phyloP scores from a whole-genome alignment of 1,284 basidiomycete genomes.

The Fomes fomentarius region DNA sequence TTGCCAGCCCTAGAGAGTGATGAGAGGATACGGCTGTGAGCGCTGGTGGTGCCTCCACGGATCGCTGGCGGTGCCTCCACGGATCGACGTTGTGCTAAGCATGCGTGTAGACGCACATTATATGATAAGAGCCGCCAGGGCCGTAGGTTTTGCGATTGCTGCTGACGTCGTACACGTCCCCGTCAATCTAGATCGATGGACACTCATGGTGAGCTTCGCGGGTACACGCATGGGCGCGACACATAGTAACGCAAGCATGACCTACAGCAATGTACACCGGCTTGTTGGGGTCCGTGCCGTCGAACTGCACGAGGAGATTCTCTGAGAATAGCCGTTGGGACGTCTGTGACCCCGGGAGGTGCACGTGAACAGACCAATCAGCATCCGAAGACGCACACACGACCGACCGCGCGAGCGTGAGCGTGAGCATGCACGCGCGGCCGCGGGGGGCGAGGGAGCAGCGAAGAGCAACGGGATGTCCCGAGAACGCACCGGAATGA shows the following conservation, averaged over 20 bases:
- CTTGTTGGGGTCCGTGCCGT: conserved; percentile 70
- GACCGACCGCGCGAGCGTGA: neutral
- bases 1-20: conserved; percentile 68
- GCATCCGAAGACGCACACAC: neutral
- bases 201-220: conserved; percentile 23
- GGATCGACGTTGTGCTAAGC: conserved; percentile 11
- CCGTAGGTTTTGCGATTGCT: conserved; percentile 82
- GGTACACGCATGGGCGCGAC: conserved; percentile 21
- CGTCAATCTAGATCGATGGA: conserved; percentile 68
- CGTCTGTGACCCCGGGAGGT: conserved; percentile 33
- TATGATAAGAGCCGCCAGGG: conserved; percentile 84
- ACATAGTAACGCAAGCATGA: conserved; percentile 25
- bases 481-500: conserved; percentile 30
- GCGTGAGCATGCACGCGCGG: neutral
- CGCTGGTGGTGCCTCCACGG: neutral
- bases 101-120: conserved; percentile 60
- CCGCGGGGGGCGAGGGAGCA: neutral
- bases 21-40: conserved; percentile 2
- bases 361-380: neutral
- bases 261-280: conserved; percentile 87
- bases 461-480: conserved; percentile 2
- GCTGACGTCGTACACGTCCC: conserved; percentile 92
- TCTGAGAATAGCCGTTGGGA: conserved; percentile 78
- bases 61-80: conserved; percentile 4
- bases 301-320: conserved; percentile 66